Percentiles rank a stretch among this genome's conserved stretches.
Evolutionary conservation across 1,139 yeast species (phyloP).

Genomic region (Pichia sp.): DNA sequence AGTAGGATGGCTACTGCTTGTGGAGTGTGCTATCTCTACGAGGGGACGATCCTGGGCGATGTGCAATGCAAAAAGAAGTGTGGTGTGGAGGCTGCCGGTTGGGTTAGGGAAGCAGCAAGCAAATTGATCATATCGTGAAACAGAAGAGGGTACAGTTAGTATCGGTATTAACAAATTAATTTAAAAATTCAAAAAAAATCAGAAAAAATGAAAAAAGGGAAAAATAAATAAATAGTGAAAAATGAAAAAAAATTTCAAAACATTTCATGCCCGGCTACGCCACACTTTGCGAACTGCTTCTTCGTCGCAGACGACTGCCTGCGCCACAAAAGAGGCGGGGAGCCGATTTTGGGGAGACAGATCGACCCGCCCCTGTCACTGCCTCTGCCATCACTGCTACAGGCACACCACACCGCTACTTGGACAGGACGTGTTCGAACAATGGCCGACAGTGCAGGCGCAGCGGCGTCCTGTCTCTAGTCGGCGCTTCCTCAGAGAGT

Average conservation of each 20-base stretch:
- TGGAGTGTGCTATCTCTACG: neutral
- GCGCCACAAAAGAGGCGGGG: neutral
- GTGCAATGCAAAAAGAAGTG: neutral
- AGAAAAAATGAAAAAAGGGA: neutral
- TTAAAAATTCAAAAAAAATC: neutral
- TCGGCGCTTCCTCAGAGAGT: too few relatives aligned
- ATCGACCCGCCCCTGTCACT: neutral
- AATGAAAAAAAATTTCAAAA: neutral
- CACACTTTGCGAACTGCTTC: neutral
- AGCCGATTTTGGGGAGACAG: neutral
- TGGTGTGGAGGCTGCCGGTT: too few relatives aligned
- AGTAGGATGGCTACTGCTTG: neutral
- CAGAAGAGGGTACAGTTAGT: neutral
- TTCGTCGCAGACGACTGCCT: neutral
- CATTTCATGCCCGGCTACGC: neutral
- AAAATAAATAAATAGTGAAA: neutral
- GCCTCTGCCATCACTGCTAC: too few relatives aligned
- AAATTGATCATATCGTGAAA: neutral
- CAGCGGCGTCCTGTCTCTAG: too few relatives aligned
- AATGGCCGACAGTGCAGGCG: too few relatives aligned
- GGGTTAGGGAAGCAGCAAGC: neutral
- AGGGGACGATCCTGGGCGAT: neutral
- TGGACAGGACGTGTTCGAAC: too few relatives aligned
- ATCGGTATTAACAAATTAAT: neutral
- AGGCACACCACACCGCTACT: too few relatives aligned